Evolutionary conservation across 2,329 filamentous ascomycete species (phyloP).

Genomic region (Apiospora saccharicola): DNA sequence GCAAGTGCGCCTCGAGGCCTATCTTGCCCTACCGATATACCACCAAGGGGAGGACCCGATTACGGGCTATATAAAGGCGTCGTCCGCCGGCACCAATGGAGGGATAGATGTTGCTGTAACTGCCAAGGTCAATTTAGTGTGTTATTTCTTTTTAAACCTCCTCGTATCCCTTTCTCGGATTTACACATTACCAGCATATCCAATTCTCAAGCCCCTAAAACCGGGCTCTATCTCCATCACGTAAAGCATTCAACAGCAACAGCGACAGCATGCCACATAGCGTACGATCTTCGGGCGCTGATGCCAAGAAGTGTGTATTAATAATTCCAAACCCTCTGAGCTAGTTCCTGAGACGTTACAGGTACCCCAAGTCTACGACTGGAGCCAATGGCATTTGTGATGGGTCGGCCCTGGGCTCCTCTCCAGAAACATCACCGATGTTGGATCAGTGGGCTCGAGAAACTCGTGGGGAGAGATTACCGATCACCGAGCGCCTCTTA

Average conservation of each 20-base stretch:
- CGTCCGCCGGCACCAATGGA: not conserved
- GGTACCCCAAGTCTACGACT: not conserved
- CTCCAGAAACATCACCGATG: slow-evolving; percentile 22
- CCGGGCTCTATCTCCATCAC: not conserved
- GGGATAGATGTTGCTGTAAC: not conserved
- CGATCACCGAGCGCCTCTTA: slow-evolving; percentile 25
- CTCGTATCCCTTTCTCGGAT: not conserved
- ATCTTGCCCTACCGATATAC: not conserved
- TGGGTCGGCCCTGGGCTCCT: not conserved
- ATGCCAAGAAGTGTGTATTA: slow-evolving; percentile 13
- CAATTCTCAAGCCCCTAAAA: not conserved
- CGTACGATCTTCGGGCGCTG: slow-evolving; percentile 5
- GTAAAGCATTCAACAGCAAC: not conserved
- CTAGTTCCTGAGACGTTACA: not conserved
- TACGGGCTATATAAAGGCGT: not conserved
- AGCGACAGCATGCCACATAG: slow-evolving; percentile 5
- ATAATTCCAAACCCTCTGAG: not conserved
- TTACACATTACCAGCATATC: not conserved
- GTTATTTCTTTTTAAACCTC: not conserved
- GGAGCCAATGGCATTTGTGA: not conserved
- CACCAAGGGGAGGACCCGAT: not conserved
- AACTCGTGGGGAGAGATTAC: slow-evolving; percentile 20
- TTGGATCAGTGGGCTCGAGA: slow-evolving; percentile 23
- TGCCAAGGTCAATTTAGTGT: not conserved
- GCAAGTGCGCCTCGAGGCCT: slow-evolving; percentile 7